Base-by-base conservation (phyloP, 2,329 filamentous ascomycete genomes). In the Elsinoe batatas region DNA sequence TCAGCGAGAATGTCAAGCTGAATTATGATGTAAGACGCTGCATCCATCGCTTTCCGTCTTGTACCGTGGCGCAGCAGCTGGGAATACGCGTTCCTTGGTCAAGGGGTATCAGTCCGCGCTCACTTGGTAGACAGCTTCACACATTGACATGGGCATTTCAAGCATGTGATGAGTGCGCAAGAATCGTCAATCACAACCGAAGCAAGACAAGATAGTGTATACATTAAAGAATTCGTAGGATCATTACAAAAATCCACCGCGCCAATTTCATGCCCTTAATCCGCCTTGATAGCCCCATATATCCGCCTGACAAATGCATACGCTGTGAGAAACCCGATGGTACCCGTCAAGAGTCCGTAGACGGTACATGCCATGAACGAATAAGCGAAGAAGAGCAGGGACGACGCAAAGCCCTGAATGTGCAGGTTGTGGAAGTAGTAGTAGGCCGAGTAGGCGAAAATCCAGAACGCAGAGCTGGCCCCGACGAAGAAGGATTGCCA, bases 401-500 rank as follows among this genome's bases (percentile, higher is more conserved):
- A 82, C 64, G 85, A 89, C 43, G 90, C 80, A 61, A 91, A 85
- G 4, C 89, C 89, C 5, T 82, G 80, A 61, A 95, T 88, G 69
- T 91, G 85, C 56, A 95, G 76, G 69, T 87, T 88, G 61, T 82
- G 82, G 63, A 83, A 78, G 71, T 88, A 94, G 73, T 91, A 94
- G 84, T 87, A 95, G 50, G 84, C 74, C 68, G 86, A 88, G 72
- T 93, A 94, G 36, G 81, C 68, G 67, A 91, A 93, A 36, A 95
- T 81, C 88, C 88, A 95, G 58, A 88, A 69, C 5, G 85, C 81
- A 62, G 84, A 88, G 62, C 84, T 82, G 47, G 84, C 85, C 43
- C 89, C 89, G 7, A 90, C 80, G 49, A 88, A 71, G 73, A 95
- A 93, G 53, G 85, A 88, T 68, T 88, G 86, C 88, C 88, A 94